Base-by-base conservation (phyloP, 2,329 filamentous ascomycete genomes). In the Ophiosphaerella herpotricha region DNA sequence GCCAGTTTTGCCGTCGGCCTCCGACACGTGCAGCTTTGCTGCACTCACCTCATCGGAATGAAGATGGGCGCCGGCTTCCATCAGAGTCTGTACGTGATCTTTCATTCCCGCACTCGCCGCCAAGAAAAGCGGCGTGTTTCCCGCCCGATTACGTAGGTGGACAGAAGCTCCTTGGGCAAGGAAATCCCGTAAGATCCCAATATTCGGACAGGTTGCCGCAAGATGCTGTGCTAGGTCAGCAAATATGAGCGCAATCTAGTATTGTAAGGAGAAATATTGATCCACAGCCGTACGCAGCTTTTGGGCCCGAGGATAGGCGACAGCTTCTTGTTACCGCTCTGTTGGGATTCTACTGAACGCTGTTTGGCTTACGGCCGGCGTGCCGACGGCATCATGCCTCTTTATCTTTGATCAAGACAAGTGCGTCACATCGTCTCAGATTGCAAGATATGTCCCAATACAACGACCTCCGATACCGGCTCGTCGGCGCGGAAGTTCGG, bases 51-150 rank as follows among this genome's bases (percentile, higher is more conserved):
- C 83, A 51, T 83, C 81, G 3, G 79, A 75, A 62, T 85, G 82
- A 58, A 85, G 70, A 75, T 85, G 83, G 21, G 82, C 83, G 14
- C 83, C 83, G 12, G 81, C 81, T 64, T 80, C 77, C 39, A 77
- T 76, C 40, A 85, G 73, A 39, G 83, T 73, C 54, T 73, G 62
- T 50, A 84, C 82, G 59, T 85, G 81, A 41, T 82, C 78, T 43
- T 72, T 67, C 47, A 83, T 69, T 40, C 82, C 82, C 26, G 80
- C 80, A 57, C 80, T 80, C 41, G 83, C 82, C 3, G 83, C 82
- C 44, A 85, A 72, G 67, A 82, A 85, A 42, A 85, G 74, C 50
- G 83, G 82, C 42, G 83, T 85, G 57, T 81, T 77, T 21, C 81
- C 82, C 48, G 75, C 76, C 52, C 80, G 77, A 66, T 85, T 85